Base-by-base conservation (phyloP, 371 early-diverging fungal genomes). In the Parasitella parasitica region DNA sequence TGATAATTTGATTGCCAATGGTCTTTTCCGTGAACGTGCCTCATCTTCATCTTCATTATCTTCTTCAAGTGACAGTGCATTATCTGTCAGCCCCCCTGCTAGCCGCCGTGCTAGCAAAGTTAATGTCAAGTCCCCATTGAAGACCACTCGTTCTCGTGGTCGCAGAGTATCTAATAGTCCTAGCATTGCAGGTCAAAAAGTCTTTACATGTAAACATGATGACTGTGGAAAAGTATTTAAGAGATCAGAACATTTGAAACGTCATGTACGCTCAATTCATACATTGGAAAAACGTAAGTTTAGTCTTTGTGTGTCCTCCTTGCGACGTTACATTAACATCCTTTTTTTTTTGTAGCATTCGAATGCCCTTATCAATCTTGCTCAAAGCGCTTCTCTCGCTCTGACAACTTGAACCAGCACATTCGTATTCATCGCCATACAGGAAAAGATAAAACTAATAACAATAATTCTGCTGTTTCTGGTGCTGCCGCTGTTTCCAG, bases 321-420 rank as follows among this genome's bases (percentile, higher is more conserved):
- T 35, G 22, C 43, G 24, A 32, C 18, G 1, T 30, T 15, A 20
- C 26, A 18, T 46, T 54, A 18, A 22, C 15, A n/a, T 41, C 20
- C 28, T 16, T 59, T 4, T 39, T 15, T 3, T 36, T 36, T 63
- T 53, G 12, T 70, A 84, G 86, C 89, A 12, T 89, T 83, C 66
- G 78, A 75, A 63, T 89, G 89, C 61, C 85, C 85, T 26, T 83
- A 82, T 50, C 83, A 80, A 36, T 86, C 87, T 53, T 97, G 97
- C 71, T 80, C 78, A 30, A 92, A 92, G 66, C 70, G 84, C 0
- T 96, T 96, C 75, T 87, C 92, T 11, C 82, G 97, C 50, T 87
- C 89, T 30, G 94, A 94, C 64, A 93, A 93, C 68, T 67, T 94
- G 57, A 86, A 87, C 57, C 88, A 89, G 62, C 92, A 90, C 59